Base-by-base conservation (phyloP, 768 basidiomycete genomes). In the Rhodocollybia butyracea region DNA sequence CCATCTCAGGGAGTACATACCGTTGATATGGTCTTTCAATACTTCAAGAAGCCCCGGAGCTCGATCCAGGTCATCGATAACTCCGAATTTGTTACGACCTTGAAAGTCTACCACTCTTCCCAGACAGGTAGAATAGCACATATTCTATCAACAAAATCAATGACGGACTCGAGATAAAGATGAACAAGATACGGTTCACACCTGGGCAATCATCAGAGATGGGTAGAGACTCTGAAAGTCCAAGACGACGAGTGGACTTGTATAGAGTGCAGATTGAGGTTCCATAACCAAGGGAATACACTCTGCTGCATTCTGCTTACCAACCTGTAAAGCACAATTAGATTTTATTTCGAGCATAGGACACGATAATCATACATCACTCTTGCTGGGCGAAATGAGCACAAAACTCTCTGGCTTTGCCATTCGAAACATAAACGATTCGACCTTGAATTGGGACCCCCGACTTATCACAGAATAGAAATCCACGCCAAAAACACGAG, bases 221-320 rank as follows among this genome's bases (percentile, higher is more conserved):
- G 97, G 97, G 67, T 99, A 99, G 24, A 99, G 78, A 2, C 90
- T 94, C 63, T 97, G 93, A 67, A 98, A 99, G 68, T 99, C 97
- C 54, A 99, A 77, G 1, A 99, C 95, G 32, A 98, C 74, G 12
- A 99, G 77, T 3, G 97, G 97, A 61, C 89, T 89, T 39, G 85
- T 89, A 70, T 98, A 99, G 64, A 94, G 96, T 2, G 89, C 91
- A 0, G 94, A 96, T 38, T 85, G 73, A 0, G 96, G 97, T 64
- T 99, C 97, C 85, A 96, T 90, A 54, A 98, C 91, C 19, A 98
- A 78, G 3, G 95, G 94, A 78, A 91, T 90, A 61, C 92, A 94
- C 71, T 98, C 96, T 1, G 94, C 94, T 6, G 94, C 96, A 61
- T 97, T 98, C 75, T 97, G 94, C 59, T 83, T 82, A 19, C 94